Evolutionary conservation across 1,284 basidiomycete species (phyloP), one percentile per base, ranked within the genome.

Genomic region (Irpex rosettiformis): DNA sequence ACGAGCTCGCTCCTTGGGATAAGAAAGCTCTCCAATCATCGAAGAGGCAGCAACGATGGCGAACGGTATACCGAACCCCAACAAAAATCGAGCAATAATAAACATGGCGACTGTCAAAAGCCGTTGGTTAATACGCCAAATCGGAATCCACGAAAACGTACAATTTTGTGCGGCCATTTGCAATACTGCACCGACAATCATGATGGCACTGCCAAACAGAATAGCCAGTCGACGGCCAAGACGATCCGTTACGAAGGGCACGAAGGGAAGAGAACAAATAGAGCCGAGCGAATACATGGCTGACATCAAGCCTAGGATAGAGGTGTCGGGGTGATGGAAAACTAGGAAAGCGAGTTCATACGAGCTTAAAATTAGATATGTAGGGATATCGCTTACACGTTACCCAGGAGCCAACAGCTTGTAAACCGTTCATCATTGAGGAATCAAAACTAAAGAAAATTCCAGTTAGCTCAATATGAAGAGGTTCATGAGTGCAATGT

Each of bases 91-190:
- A 52, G 79, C 73, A 49, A 79, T 69, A 18, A 83, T 73, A 63
- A 83, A 84, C 81, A 83, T 83, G 0, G 75, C 79, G 58, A 79
- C 80, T 81, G 45, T 21, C 42, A 53, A 13, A 28, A 13, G 30
- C 56, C 7, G 33, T 4, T 47, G 29, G 18, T 18, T 11, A n/a
- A 10, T 28, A 22, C n/a, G 5, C 21, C 30, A 6, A 29, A 27
- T 52, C 49, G 7, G 49, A 48, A 30, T 22, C n/a, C n/a, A n/a
- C n/a, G n/a, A 16, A 25, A 5, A 62, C 76, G 59, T 61, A 81
- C 80, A 80, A 61, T 82, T 79, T 62, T 88, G 82, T n/a, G 87
- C 76, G 7, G 85, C 83, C 6, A 84, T 85, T 64, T 90, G 88
- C 29, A 90, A 59, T n/a, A 79, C 81, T 16, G 84, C 86, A 43